Percentiles rank a stretch among this genome's conserved stretches.
phyloP scores from a whole-genome alignment of 352 stramenopile species.

The Pythium scleroteichum region DNA sequence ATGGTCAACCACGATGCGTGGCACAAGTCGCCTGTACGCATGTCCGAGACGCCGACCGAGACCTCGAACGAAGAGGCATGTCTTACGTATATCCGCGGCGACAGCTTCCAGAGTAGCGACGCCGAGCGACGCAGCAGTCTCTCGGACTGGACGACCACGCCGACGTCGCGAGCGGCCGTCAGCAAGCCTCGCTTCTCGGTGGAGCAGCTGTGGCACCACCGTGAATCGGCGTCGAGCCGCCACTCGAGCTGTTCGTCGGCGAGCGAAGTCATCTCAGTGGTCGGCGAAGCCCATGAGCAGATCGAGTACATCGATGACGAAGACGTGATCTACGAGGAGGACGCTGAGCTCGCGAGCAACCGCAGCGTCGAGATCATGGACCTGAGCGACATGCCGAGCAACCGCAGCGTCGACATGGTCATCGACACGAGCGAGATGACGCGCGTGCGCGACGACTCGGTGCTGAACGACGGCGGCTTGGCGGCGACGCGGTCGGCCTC shows the following conservation, averaged over 20 bases:
- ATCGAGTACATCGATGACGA: conserved; percentile 22
- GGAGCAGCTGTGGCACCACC: conserved; percentile 7
- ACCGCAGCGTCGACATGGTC: conserved; percentile 5
- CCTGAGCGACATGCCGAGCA: not conserved
- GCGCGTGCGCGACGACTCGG: conserved; percentile 11
- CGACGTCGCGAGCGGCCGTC: not conserved
- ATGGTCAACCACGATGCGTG: conserved; percentile 6
- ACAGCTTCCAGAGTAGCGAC: not conserved
- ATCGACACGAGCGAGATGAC: conserved; percentile 24
- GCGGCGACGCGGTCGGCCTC: not conserved
- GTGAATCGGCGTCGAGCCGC: not conserved
- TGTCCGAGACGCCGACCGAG: conserved; percentile 20
- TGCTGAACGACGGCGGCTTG: not conserved
- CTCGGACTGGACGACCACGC: conserved; percentile 9
- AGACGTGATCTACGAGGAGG: conserved; percentile 19
- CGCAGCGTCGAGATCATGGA: conserved; percentile 1
- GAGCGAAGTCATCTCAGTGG: conserved; percentile 1
- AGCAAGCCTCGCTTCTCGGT: conserved; percentile 1
- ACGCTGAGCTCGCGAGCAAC: conserved; percentile 3
- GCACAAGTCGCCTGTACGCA: conserved; percentile 10
- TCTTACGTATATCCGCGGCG: not conserved
- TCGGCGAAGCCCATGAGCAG: conserved; percentile 4
- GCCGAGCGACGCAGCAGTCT: conserved; percentile 5
- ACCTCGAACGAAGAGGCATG: not conserved
- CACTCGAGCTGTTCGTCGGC: conserved; percentile 8